Conservation (phyloP, 805 yeast genomes). For the Yamadazyma nakazawae region DNA sequence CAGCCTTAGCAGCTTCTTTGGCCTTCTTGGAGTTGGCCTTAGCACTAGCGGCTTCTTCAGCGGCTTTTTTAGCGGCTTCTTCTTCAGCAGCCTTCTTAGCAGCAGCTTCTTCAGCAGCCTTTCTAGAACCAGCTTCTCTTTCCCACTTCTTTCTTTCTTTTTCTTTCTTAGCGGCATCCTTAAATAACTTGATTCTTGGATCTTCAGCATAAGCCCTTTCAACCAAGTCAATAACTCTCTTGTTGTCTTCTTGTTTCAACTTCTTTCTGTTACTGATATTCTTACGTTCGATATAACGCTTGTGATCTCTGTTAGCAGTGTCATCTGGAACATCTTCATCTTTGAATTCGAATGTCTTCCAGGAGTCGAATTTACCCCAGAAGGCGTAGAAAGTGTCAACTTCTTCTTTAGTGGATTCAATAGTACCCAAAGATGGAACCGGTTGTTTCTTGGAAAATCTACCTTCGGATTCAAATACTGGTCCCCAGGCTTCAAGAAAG, state of each 20-base stretch:
- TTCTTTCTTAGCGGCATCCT: constrained; percentile 90
- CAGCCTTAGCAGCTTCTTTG: constrained; percentile 95
- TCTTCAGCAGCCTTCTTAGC: constrained; percentile 87
- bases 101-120: constrained; percentile 91
- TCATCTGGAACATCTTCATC: constrained; percentile 99
- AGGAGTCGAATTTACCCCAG: constrained; percentile 94
- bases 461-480: constrained; percentile 85
- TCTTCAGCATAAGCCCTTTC: constrained; percentile 87
- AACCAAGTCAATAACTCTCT: constrained; percentile 79
- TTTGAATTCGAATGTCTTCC: constrained; percentile 97
- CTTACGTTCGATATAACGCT: constrained; percentile 97
- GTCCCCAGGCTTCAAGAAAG: constrained; percentile 89
- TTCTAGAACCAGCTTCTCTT: constrained; percentile 94
- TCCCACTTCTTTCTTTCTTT: constrained; percentile 97
- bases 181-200: constrained; percentile 91
- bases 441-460: constrained; percentile 92
- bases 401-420: constrained; percentile 65
- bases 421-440: constrained; percentile 75
- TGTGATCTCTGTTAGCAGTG: constrained; percentile 98
- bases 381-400: constrained; percentile 88
- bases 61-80: constrained; percentile 71
- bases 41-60: constrained; percentile 60
- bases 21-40: constrained; percentile 69
- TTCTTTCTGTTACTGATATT: constrained; percentile 95
- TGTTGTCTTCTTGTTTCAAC: constrained; percentile 96